Percentiles rank a stretch among this genome's conserved stretches.
Evolutionary conservation across 2,329 filamentous ascomycete genomes (phyloP).

Genomic region (Penicillium sumatraense): DNA sequence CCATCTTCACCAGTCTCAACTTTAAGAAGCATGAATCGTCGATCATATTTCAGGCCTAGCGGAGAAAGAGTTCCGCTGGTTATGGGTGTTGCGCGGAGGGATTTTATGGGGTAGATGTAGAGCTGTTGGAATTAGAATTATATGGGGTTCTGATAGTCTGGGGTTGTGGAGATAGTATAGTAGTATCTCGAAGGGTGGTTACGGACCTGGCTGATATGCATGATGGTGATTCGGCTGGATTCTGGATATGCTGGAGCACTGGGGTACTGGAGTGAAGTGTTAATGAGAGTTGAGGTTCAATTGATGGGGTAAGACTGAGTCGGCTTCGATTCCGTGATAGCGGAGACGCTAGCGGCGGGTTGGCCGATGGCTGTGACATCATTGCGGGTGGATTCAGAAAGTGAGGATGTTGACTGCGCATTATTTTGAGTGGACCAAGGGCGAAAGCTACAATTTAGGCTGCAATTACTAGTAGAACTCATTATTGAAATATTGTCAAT

Average conservation of each 20-base stretch:
- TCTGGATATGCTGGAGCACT: not conserved
- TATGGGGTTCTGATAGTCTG: not conserved
- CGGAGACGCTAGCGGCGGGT: no score
- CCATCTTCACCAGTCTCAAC: slow-evolving; percentile 31
- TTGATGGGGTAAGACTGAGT: no score
- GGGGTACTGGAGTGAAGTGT: not conserved
- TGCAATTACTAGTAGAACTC: no score
- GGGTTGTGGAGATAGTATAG: slow-evolving; percentile 13
- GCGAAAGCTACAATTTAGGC: no score
- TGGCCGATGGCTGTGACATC: no score
- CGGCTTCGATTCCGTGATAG: no score
- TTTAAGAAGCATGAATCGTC: slow-evolving; percentile 71
- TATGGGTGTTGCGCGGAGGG: slow-evolving; percentile 65
- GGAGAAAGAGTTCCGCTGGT: slow-evolving; percentile 58
- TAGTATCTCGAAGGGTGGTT: no score
- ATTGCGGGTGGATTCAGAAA: no score
- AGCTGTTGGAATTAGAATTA: slow-evolving; percentile 50
- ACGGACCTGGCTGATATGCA: slow-evolving; percentile 43
- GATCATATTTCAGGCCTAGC: slow-evolving; percentile 69
- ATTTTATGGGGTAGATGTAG: slow-evolving; percentile 76
- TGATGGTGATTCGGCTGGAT: slow-evolving; percentile 16
- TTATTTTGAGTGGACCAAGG: no score
- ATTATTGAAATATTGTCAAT: not conserved
- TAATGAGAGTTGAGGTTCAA: not conserved
- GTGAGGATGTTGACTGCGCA: no score